Evolutionary conservation across 257 asterid species (phyloP).

Genomic region (Verbascum thapsus): DNA sequence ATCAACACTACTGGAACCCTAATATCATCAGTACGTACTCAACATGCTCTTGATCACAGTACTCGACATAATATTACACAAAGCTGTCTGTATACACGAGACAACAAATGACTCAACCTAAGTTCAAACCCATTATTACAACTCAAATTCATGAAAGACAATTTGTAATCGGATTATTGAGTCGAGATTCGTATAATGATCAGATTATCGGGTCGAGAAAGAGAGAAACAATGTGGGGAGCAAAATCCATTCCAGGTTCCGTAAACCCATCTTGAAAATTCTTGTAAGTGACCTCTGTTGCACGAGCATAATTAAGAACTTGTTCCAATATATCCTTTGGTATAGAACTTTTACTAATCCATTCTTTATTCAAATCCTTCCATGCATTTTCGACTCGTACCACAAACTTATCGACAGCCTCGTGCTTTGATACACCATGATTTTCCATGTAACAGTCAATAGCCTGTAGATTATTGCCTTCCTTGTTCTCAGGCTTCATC

Average conservation of each 20-base stretch:
- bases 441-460: conserved; percentile 29
- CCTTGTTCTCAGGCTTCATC: conserved; percentile 30
- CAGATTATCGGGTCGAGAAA: conserved; percentile 10
- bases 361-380: conserved; percentile 22
- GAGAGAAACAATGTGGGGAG: neutral
- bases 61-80: too few relatives aligned
- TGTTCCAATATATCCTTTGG: neutral
- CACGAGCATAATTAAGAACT: conserved; percentile 15
- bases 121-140: too few relatives aligned
- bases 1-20: too few relatives aligned
- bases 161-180: too few relatives aligned
- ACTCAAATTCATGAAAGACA: too few relatives aligned
- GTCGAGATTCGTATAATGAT: too few relatives aligned
- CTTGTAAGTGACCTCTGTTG: conserved; percentile 14
- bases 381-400: conserved; percentile 11
- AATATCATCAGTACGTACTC: too few relatives aligned
- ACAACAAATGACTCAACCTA: too few relatives aligned
- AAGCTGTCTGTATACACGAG: too few relatives aligned
- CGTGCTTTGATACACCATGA: neutral
- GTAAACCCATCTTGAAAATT: conserved; percentile 20
- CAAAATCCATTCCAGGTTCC: neutral
- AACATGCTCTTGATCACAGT: too few relatives aligned
- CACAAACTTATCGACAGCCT: neutral
- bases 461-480: neutral
- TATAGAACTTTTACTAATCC: neutral